Evolutionary conservation across 257 asterid species (phyloP).

Genomic region (Nicotiana tomentosiformis): DNA sequence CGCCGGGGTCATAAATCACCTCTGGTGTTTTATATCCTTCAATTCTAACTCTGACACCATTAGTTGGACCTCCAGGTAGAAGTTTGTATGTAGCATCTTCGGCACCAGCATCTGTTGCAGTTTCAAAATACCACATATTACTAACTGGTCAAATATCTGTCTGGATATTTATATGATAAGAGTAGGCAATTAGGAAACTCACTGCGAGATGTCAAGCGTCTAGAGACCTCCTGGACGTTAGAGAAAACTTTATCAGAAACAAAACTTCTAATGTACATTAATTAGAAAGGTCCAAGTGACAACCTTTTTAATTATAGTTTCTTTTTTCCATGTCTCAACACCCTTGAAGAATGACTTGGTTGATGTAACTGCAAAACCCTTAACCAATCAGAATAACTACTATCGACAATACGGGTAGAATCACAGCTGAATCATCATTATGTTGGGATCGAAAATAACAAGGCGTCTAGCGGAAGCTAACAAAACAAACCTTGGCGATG

Average conservation of each 20-base stretch:
- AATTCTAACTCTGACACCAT: constrained; percentile 22
- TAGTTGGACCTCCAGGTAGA: constrained; percentile 30
- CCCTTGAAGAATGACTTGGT: constrained; percentile 55
- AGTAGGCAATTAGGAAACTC: constrained; percentile 18
- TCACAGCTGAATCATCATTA: background rate
- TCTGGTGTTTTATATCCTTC: constrained; percentile 21
- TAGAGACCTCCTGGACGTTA: constrained; percentile 38
- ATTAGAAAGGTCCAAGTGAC: background rate
- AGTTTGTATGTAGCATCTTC: constrained; percentile 36
- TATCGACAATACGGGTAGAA: background rate
- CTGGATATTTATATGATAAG: background rate
- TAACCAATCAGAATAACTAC: background rate
- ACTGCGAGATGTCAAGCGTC: constrained; percentile 31
- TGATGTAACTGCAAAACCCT: constrained; percentile 22
- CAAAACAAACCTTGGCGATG: too few species aligned
- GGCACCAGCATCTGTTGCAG: constrained; percentile 20
- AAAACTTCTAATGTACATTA: background rate
- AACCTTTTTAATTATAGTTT: constrained; percentile 45
- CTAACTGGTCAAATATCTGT: background rate
- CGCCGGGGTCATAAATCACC: constrained; percentile 23
- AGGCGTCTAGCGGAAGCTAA: too few species aligned
- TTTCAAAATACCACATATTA: constrained; percentile 1
- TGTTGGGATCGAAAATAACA: too few species aligned
- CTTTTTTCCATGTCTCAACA: constrained; percentile 58
- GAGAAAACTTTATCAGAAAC: background rate